A percentile compares a stretch with the other conserved stretches of the same genome.
These are phyloP conservation scores for Trichosporon inkin DNA, from an alignment of 1,284 basidiomycete genomes.

Conservation along the genomic window DNA sequence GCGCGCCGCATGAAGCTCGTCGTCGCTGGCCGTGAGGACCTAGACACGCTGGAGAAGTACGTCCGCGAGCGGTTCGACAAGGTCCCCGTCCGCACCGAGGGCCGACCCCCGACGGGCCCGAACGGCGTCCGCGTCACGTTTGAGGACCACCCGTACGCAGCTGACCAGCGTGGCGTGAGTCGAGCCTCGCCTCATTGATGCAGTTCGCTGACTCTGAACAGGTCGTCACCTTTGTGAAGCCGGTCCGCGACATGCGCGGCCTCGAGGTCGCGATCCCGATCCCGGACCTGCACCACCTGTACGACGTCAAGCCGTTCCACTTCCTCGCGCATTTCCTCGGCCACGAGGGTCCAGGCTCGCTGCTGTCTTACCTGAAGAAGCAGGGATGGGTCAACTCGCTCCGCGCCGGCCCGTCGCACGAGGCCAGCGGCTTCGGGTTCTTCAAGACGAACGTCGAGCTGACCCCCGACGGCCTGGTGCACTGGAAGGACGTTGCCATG, in stretches of 20 bases:
- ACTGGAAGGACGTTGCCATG: slow-evolving; percentile 70
- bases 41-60: slow-evolving; percentile 47
- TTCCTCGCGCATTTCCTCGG: slow-evolving; percentile 86
- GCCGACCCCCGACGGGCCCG: slow-evolving; percentile 29
- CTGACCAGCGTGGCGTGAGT: slow-evolving; percentile 69
- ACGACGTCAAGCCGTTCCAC: slow-evolving; percentile 73
- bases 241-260: slow-evolving; percentile 83
- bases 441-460: slow-evolving; percentile 80
- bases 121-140: slow-evolving; percentile 56
- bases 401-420: slow-evolving; percentile 66
- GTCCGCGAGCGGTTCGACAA: slow-evolving; percentile 45
- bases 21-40: slow-evolving; percentile 76
- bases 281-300: slow-evolving; percentile 73
- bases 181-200: background rate
- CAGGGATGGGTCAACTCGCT: slow-evolving; percentile 87
- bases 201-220: slow-evolving; percentile 43
- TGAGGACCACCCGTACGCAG: slow-evolving; percentile 69
- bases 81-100: slow-evolving; percentile 44
- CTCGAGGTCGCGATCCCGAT: slow-evolving; percentile 86
- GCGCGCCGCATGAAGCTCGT: slow-evolving; percentile 90
- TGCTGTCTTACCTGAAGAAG: slow-evolving; percentile 85
- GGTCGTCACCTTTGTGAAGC: slow-evolving; percentile 80
- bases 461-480: slow-evolving; percentile 79
- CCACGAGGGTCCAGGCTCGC: slow-evolving; percentile 92
- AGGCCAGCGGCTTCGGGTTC: slow-evolving; percentile 72